Base-by-base conservation (phyloP, 805 yeast species). In the Metschnikowia drakensbergensis region DNA sequence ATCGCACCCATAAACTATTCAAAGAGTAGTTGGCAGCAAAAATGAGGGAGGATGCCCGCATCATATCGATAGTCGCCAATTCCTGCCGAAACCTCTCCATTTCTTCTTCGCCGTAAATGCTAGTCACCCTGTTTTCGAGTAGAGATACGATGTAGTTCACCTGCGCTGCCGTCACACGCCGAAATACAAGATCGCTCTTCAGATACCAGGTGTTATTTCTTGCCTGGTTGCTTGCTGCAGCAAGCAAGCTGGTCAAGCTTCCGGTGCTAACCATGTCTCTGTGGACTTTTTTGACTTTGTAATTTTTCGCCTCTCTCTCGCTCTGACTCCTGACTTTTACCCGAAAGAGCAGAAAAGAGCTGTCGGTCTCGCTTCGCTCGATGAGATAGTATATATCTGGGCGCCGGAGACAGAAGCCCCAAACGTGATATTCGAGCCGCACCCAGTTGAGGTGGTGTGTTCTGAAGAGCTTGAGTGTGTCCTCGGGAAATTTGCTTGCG, bases 21-120 rank as follows among this genome's bases (percentile, higher is more conserved):
- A 49, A 47, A 5, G 71, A 65, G 47, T 60, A 67, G 34, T 54
- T 59, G 26, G 54, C 25, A 0, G 72, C 74, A 58, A 70, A 66
- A 7, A 68, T 61, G 37, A 70, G 50, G 22, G 44, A 48, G 0
- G 60, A 48, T 0, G 66, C 70, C 34, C 61, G 50, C 7, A 13
- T 17, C 39, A 43, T 45, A 22, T 32, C 37, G 29, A 66, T 13
- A 3, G 26, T 10, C 7, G 26, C 3, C 10, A 68, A 22, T 10
- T 43, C 36, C 1, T 51, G 34, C n/a, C 26, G 8, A 6, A 66
- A 50, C 25, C 46, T 39, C 5, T 37, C 44, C 8, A 44, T 42
- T 8, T 51, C 30, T 1, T 51, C 57, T 2, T n/a, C 31, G 3
- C 54, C 55, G 36, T 50, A 51, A 5, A 37, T 11, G 9, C 17